phyloP scores from a whole-genome alignment of 2,329 filamentous ascomycete species.

The Dactylellina drechsleri region DNA sequence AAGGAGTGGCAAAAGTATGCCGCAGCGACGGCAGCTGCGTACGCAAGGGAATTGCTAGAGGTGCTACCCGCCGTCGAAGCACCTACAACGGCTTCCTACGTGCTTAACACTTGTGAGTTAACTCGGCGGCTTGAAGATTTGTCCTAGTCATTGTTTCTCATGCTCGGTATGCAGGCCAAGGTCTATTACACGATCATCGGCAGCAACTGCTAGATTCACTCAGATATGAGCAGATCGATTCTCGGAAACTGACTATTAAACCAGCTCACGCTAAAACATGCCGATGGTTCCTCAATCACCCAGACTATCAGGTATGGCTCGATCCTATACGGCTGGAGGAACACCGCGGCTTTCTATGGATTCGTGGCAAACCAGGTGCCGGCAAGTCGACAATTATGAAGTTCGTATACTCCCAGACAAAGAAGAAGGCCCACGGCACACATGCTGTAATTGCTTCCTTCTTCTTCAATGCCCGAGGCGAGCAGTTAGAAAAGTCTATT shows the following conservation, averaged over 20 bases:
- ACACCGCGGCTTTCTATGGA: conserved; percentile 64
- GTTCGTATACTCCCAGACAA: conserved; percentile 56
- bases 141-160: too few relatives aligned
- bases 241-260: conserved; percentile 61
- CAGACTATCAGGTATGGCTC: conserved; percentile 62
- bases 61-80: conserved; percentile 5
- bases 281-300: conserved; percentile 62
- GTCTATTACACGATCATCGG: not conserved
- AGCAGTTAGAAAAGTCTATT: conserved; percentile 53
- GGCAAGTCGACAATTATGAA: conserved; percentile 65
- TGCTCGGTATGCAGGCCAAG: too few relatives aligned
- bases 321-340: conserved; percentile 58
- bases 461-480: conserved; percentile 59
- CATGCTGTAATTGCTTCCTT: conserved; percentile 55
- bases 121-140: too few relatives aligned
- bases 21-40: conserved; percentile 29
- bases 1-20: conserved; percentile 46
- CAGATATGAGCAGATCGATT: conserved; percentile 62
- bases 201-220: conserved; percentile 59
- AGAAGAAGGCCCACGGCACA: conserved; percentile 28
- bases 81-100: not conserved
- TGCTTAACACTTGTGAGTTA: too few relatives aligned
- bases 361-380: conserved; percentile 64
- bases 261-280: conserved; percentile 62
- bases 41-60: conserved; percentile 40